phyloP scores from a whole-genome alignment of 495 filamentous ascomycete species.

The Xylaria longipes region DNA sequence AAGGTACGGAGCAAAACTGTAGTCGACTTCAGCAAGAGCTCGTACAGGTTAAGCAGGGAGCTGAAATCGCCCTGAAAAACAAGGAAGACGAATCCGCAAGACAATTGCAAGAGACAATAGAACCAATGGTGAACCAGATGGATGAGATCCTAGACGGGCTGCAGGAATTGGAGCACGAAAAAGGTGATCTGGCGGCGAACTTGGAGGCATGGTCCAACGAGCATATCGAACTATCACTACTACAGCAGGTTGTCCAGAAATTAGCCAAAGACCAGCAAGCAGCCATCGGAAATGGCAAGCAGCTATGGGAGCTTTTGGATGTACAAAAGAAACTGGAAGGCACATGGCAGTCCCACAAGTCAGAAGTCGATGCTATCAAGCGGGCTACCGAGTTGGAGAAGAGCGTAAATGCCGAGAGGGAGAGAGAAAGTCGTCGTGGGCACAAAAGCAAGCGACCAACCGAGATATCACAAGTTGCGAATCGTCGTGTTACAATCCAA shows the following conservation, averaged over 20 bases:
- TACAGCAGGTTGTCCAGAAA: conserved; percentile 34
- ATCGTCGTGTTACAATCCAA: conserved; percentile 47
- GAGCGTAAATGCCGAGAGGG: not conserved
- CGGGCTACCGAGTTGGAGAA: conserved; percentile 11
- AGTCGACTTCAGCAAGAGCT: conserved; percentile 34
- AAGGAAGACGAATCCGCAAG: conserved; percentile 28
- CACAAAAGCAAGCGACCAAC: not conserved
- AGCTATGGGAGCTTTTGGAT: conserved; percentile 31
- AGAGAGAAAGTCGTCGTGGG: conserved; percentile 3
- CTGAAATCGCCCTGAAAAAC: conserved; percentile 14
- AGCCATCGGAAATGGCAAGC: conserved; percentile 28
- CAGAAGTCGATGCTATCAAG: conserved; percentile 10
- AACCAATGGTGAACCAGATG: conserved; percentile 15
- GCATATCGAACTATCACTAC: conserved; percentile 31
- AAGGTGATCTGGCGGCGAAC: conserved; percentile 26
- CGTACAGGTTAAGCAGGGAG: conserved; percentile 22
- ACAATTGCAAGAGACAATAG: conserved; percentile 27
- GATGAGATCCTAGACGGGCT: conserved; percentile 23
- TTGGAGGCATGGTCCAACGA: conserved; percentile 37
- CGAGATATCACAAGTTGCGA: conserved; percentile 22
- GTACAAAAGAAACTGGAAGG: conserved; percentile 33
- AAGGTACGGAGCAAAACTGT: conserved; percentile 27
- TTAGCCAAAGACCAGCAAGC: conserved; percentile 30
- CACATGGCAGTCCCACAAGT: conserved; percentile 33
- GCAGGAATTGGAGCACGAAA: conserved; percentile 26